A percentile compares a stretch with the other conserved stretches of the same genome.
phyloP scores from a whole-genome alignment of 352 stramenopile species.

The Sclerospora graminicola region DNA sequence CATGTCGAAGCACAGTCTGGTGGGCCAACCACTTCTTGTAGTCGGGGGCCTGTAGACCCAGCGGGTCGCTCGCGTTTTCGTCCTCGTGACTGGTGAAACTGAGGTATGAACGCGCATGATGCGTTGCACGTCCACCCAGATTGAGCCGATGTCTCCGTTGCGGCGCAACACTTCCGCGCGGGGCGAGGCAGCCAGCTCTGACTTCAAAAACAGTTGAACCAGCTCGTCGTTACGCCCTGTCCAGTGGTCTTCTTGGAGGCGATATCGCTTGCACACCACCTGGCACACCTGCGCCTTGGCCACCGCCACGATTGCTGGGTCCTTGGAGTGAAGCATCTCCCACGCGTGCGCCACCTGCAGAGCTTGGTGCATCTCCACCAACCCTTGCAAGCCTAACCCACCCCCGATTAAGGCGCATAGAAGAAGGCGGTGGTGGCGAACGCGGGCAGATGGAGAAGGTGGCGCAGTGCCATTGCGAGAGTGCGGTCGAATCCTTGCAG shows the following conservation, averaged over 20 bases:
- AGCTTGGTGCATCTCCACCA: constrained; percentile 6
- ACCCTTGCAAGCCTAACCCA: constrained; percentile 4
- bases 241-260: constrained; percentile 7
- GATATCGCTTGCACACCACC: constrained; percentile 2
- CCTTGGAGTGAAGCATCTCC: constrained; percentile 12
- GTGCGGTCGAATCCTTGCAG: constrained; percentile 2
- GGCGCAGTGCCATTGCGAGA: neutral
- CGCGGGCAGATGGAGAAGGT: constrained; percentile 1
- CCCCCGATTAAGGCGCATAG: constrained; percentile 3
- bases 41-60: too few species aligned
- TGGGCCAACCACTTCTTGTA: constrained; percentile 1
- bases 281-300: constrained; percentile 2
- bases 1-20: constrained; percentile 3
- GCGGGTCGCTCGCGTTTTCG: too few species aligned
- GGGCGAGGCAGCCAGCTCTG: constrained; percentile 1
- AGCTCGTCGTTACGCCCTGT: neutral
- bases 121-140: constrained; percentile 7
- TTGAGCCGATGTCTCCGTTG: constrained; percentile 1
- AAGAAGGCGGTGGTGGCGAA: constrained; percentile 5
- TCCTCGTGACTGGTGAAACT: too few species aligned
- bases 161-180: neutral
- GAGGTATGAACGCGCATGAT: neutral
- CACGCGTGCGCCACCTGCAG: constrained; percentile 9
- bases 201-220: constrained; percentile 2
- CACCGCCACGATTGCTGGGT: neutral